Conservation (phyloP, 2,329 filamentous ascomycete genomes). For the Scedosporium minutisporum region DNA sequence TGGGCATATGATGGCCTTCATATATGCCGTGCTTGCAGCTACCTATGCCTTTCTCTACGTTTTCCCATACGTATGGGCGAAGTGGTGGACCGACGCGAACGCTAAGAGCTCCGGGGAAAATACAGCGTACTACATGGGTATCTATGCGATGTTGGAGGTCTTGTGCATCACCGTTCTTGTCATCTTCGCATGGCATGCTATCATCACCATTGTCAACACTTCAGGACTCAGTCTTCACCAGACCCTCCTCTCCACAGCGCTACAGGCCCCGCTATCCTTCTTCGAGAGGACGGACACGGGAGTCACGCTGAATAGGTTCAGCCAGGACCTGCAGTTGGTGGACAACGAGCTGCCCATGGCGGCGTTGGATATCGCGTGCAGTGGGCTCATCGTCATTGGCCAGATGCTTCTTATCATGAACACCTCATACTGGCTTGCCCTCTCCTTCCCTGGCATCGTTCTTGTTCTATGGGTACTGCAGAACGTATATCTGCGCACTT, state of each 20-base stretch:
- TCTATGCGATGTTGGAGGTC: neutral
- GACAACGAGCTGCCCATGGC: conserved; percentile 15
- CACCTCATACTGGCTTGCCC: conserved; percentile 22
- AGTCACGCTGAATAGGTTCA: conserved; percentile 14
- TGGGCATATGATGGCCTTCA: neutral
- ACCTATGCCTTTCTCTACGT: neutral
- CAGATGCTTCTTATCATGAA: conserved; percentile 14
- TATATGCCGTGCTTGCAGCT: neutral
- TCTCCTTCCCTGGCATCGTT: conserved; percentile 19
- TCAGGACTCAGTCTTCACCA: neutral
- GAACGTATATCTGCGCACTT: conserved; percentile 25
- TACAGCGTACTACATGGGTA: neutral
- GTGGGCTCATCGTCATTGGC: neutral
- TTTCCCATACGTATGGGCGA: neutral
- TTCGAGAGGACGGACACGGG: conserved; percentile 13
- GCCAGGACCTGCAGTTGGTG: conserved; percentile 14
- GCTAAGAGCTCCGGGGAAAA: neutral
- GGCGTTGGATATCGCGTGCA: conserved; percentile 11
- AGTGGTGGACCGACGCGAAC: neutral
- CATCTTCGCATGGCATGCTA: neutral
- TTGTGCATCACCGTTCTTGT: neutral
- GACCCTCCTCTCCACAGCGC: neutral
- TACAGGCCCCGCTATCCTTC: conserved; percentile 12
- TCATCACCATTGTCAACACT: neutral
- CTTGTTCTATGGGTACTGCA: conserved; percentile 19